Evolutionary conservation across 148 eudicot species (phyloP).

Genomic region (Rhododendron henanense): DNA sequence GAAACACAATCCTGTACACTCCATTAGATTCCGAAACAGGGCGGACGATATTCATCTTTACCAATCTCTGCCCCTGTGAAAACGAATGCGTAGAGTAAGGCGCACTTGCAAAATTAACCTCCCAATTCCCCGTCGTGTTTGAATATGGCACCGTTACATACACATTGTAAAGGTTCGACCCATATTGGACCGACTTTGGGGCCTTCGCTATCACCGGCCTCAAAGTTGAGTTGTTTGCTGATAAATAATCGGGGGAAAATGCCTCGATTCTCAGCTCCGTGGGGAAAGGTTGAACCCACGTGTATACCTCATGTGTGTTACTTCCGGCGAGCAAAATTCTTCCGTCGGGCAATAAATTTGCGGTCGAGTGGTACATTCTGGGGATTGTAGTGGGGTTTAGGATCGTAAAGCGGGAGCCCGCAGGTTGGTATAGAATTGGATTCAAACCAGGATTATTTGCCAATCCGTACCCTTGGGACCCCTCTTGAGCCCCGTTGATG

Average conservation of each 20-base stretch:
- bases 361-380: too few relatives aligned
- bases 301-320: too few relatives aligned
- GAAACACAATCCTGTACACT: background rate
- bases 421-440: conserved; percentile 68
- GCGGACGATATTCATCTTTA: background rate
- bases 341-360: too few relatives aligned
- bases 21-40: too few relatives aligned
- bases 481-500: conserved; percentile 15
- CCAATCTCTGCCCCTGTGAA: background rate
- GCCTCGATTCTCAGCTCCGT: conserved; percentile 84
- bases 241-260: conserved; percentile 70
- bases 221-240: conserved; percentile 42
- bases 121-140: too few relatives aligned
- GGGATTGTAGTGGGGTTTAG: too few relatives aligned
- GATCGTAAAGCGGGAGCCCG: conserved; percentile 76
- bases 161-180: background rate
- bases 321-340: too few relatives aligned
- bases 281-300: conserved; percentile 42
- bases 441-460: conserved; percentile 57
- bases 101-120: background rate
- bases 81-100: background rate
- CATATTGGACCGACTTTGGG: background rate
- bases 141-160: too few relatives aligned
- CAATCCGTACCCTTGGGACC: conserved; percentile 74
- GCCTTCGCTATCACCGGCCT: conserved; percentile 38